These are phyloP conservation scores for Phytophthora citricola DNA, from an alignment of 352 stramenopile genomes.

Conservation along the genomic window DNA sequence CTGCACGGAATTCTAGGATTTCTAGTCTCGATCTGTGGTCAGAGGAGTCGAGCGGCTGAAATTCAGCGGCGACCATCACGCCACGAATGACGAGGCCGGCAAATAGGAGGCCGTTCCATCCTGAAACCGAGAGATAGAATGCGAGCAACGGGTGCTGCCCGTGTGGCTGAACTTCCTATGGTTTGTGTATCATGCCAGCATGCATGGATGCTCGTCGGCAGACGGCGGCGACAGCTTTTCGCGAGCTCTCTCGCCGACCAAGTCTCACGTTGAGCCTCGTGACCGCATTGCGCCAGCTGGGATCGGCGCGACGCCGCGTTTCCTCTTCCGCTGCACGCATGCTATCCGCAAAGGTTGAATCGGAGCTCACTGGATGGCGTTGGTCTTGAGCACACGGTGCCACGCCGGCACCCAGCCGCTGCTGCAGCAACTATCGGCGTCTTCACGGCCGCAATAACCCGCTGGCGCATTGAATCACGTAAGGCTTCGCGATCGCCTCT, in stretches of 20 bases:
- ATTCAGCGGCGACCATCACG: background rate
- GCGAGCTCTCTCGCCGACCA: constrained; percentile 2
- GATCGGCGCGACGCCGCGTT: background rate
- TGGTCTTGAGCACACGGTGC: background rate
- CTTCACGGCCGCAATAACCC: constrained; percentile 15
- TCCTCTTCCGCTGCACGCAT: constrained; percentile 11
- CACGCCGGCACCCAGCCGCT: constrained; percentile 16
- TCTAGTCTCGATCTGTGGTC: constrained; percentile 14
- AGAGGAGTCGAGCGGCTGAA: constrained; percentile 5
- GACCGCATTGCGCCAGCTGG: constrained; percentile 12
- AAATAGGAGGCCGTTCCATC: background rate
- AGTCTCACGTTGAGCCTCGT: constrained; percentile 4
- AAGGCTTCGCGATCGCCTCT: constrained; percentile 6
- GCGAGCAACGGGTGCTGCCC: background rate
- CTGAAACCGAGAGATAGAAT: background rate
- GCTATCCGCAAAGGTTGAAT: constrained; percentile 10
- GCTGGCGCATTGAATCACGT: constrained; percentile 19
- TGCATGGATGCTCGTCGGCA: constrained; percentile 4
- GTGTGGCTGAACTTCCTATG: background rate
- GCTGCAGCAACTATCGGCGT: constrained; percentile 21
- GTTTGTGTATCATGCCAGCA: constrained; percentile 7
- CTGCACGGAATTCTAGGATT: constrained; percentile 13
- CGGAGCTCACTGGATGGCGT: constrained; percentile 29
- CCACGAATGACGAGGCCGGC: constrained; percentile 1
- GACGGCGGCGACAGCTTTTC: constrained; percentile 9